Conservation (phyloP, 2,329 filamentous ascomycete species). For the Cylindrodendrum hubeiense region DNA sequence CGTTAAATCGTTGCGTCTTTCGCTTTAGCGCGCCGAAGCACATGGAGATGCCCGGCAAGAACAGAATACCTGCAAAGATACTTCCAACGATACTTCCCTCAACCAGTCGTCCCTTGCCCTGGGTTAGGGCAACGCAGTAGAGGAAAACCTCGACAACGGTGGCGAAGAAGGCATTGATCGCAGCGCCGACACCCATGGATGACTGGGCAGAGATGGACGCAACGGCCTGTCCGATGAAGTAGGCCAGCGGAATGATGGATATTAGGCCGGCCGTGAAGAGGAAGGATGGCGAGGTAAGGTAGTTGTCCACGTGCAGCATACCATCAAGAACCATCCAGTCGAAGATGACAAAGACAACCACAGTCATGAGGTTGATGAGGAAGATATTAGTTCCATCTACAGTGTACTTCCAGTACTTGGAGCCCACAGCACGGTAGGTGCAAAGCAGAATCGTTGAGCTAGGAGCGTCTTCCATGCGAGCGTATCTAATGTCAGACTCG, state of each 20-base stretch:
- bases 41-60: slow-evolving; percentile 96
- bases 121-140: slow-evolving; percentile 92
- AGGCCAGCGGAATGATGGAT: slow-evolving; percentile 95
- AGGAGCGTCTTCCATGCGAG: slow-evolving; percentile 76
- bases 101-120: slow-evolving; percentile 93
- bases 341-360: slow-evolving; percentile 94
- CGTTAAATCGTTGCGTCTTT: slow-evolving; percentile 98
- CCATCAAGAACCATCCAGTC: slow-evolving; percentile 87
- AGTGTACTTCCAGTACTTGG: slow-evolving; percentile 99
- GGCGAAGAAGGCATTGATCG: slow-evolving; percentile 98
- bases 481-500: slow-evolving; percentile 84
- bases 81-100: slow-evolving; percentile 98
- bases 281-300: slow-evolving; percentile 85
- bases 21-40: slow-evolving; percentile 98
- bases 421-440: slow-evolving; percentile 94
- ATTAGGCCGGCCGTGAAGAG: slow-evolving; percentile 86
- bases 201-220: slow-evolving; percentile 98
- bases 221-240: slow-evolving; percentile 98
- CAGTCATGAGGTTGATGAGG: slow-evolving; percentile 93
- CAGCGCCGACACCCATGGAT: slow-evolving; percentile 96
- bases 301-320: slow-evolving; percentile 75
- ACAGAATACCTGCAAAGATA: slow-evolving; percentile 96
- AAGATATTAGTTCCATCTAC: slow-evolving; percentile 99
- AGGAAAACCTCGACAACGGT: slow-evolving; percentile 98
- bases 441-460: slow-evolving; percentile 92